Evolutionary conservation across 805 yeast genomes (phyloP).

Genomic region (Jamesozyma spencerorum): DNA sequence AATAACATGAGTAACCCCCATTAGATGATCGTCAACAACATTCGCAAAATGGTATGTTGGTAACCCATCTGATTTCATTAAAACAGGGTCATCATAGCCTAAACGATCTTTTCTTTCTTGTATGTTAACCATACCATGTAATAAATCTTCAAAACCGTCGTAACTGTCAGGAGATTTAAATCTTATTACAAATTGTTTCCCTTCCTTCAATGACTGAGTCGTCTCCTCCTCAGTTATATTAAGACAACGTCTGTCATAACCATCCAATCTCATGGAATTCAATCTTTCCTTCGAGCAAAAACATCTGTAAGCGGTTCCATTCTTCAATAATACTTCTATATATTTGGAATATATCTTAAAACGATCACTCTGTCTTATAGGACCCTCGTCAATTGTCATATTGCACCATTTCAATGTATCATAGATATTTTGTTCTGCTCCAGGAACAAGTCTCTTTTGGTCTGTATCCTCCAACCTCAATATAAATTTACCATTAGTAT

Average conservation of each 20-base stretch:
- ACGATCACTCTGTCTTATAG: constrained; percentile 75
- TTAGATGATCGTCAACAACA: constrained; percentile 87
- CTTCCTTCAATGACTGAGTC: constrained; percentile 9
- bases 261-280: constrained; percentile 59
- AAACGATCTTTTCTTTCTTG: constrained; percentile 54
- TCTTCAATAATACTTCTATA: constrained; percentile 44
- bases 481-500: constrained; percentile 72
- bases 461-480: constrained; percentile 91
- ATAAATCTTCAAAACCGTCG: constrained; percentile 57
- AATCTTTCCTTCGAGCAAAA: constrained; percentile 77
- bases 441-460: constrained; percentile 62
- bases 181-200: constrained; percentile 48
- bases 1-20: constrained; percentile 88
- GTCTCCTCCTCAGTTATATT: constrained; percentile 33
- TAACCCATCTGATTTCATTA: constrained; percentile 84
- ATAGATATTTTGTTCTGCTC: constrained; percentile 77
- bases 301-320: constrained; percentile 78
- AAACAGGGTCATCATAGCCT: constrained; percentile 73
- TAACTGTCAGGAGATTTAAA: constrained; percentile 68
- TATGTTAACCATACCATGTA: constrained; percentile 68
- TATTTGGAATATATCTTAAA: constrained; percentile 54
- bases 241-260: constrained; percentile 79
- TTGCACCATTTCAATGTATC: constrained; percentile 73
- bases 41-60: constrained; percentile 97
- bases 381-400: constrained; percentile 74